These are phyloP conservation scores for Penicillium sp. DNA, from an alignment of 2,329 filamentous ascomycete species.

Conservation along the genomic window DNA sequence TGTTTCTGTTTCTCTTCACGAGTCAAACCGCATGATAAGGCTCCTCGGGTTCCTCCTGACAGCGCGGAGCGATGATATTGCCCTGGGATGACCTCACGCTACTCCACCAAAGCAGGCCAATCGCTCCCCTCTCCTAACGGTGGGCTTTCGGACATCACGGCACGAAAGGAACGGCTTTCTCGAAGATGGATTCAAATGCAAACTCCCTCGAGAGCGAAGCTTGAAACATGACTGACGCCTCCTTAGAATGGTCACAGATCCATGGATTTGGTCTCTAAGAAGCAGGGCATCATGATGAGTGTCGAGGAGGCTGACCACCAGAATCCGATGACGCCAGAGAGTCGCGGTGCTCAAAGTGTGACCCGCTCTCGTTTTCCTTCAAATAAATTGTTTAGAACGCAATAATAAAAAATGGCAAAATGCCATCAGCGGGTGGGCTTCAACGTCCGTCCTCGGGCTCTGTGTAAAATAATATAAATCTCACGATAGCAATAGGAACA, in stretches of 20 bases:
- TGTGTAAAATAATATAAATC: background rate
- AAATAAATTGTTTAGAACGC: conserved; percentile 5
- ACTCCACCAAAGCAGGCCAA: background rate
- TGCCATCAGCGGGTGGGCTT: background rate
- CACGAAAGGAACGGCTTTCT: background rate
- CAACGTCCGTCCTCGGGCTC: background rate
- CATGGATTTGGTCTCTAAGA: background rate
- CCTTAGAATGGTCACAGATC: background rate
- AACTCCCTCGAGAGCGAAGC: background rate
- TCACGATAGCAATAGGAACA: background rate
- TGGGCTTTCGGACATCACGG: background rate
- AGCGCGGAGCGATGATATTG: background rate
- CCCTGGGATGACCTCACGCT: conserved; percentile 10
- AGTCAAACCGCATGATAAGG: background rate
- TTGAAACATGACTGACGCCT: background rate
- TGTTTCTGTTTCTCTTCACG: background rate
- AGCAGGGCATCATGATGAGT: background rate
- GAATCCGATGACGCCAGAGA: conserved; percentile 8
- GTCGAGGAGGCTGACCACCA: background rate
- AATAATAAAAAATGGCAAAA: background rate
- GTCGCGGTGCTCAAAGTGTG: background rate
- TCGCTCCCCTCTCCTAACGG: background rate
- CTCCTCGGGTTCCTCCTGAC: background rate
- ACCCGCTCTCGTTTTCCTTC: conserved; percentile 5
- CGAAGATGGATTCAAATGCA: background rate